Base-by-base conservation (phyloP, 169 alveolate species). In the Plasmodium vinckei region DNA sequence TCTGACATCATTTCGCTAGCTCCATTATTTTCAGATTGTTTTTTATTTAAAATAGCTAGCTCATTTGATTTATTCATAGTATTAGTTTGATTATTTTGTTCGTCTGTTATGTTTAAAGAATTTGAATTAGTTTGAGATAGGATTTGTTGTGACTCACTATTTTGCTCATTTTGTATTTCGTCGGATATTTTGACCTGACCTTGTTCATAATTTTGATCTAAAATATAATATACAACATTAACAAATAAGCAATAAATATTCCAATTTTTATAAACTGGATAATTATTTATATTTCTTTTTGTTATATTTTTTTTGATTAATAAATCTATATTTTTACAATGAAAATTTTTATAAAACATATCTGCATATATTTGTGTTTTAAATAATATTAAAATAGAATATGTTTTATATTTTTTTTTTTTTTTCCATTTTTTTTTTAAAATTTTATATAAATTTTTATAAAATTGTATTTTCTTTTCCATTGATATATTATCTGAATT, bases 361-460 rank as follows among this genome's bases (percentile, higher is more conserved):
- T 82, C 90, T 0, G 90, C 90, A 70, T 82, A 65, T 39, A 67
- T 67, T n/a, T 82, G 90, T 42, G 90, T 82, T 68, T 82, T 82
- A 21, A 82, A 82, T n/a, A 54, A 6, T 9, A 82, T 65, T 19
- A 82, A 49, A 2, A 82, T 53, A 1, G 90, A 82, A n/a, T 82
- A 82, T 21, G 39, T 51, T 67, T 82, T 57, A 10, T 65, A 65
- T 79, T 51, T 79, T 67, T 46, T 46, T 54, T 82, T 82, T 54
- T 82, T 82, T 82, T 82, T 82, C n/a, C 65, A 56, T 2, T 70
- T 82, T 46, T 59, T 82, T 47, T 67, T 82, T 25, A 82, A 39
- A 25, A 53, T 27, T 49, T 60, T 17, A 9, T 67, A 71, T n/a
- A 82, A 53, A 39, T 60, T 51, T 51, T 82, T n/a, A 23, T 82